Evolutionary conservation across 768 basidiomycete genomes (phyloP), one percentile per base, ranked within the genome.

Genomic region (Tylopilus rubrobrunneus): DNA sequence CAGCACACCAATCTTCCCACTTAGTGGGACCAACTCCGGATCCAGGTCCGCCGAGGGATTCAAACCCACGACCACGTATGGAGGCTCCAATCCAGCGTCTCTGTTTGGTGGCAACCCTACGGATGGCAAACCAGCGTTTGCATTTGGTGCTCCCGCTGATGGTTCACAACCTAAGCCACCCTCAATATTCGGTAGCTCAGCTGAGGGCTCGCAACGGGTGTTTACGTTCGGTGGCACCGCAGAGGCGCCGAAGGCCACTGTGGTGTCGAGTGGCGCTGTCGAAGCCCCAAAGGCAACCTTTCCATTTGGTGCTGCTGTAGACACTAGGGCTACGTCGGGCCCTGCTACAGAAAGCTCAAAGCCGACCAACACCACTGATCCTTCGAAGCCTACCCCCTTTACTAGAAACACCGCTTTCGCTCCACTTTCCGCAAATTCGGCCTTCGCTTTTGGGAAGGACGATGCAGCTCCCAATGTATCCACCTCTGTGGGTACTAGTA

Each of bases 381-480:
- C 29, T 41, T 37, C 56, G 5, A 58, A 57, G 51, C 34, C 40
- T 34, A 23, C 29, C 5, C 29, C 52, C 17, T 15, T 34, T 27
- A 23, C 53, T 39, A 57, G 56, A 51, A 56, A 34, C 23, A 31
- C 48, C 7, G 5, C 45, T 41, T 58, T 66, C 12, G 51, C 53
- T 28, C 5, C 47, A n/a, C 44, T 40, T 25, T 41, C 46, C 33
- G 41, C 65, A 1, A 14, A 53, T 2, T 41, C 60, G 9, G 9
- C 55, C 15, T 57, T 65, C 45, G 9, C 55, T 11, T 65, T 61
- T 37, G 59, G 54, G 37, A 65, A 63, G 42, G 59, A 58, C n/a
- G 57, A 60, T 25, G 9, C 25, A 6, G 1, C 41, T n/a, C 51
- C 51, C 14, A 45, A 48, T 39, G 19, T 40, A 19, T 31, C 53